Evolutionary conservation across 2,329 filamentous ascomycete species (phyloP).

Genomic region (Penicillium sp.): DNA sequence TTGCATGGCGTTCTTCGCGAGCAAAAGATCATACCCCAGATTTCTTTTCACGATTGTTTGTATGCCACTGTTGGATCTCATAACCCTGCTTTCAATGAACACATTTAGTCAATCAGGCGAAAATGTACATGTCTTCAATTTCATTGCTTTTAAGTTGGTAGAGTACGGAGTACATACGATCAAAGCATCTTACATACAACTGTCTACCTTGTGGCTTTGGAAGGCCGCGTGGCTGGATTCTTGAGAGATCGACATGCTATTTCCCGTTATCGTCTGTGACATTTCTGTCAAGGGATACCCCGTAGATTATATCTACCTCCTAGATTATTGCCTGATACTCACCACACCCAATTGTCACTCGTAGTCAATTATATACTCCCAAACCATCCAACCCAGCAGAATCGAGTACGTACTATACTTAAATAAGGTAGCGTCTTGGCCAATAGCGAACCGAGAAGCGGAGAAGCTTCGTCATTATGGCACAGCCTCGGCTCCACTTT

Average conservation of each 20-base stretch:
- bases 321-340: too few relatives aligned
- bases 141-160: background rate
- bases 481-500: conserved; percentile 2
- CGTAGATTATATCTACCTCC: too few relatives aligned
- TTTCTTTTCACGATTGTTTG: conserved; percentile 15
- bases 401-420: too few relatives aligned
- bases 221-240: conserved; percentile 1
- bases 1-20: conserved; percentile 28
- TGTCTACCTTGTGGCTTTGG: background rate
- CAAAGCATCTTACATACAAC: background rate
- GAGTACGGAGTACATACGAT: background rate
- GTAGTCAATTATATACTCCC: too few relatives aligned
- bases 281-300: background rate
- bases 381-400: too few relatives aligned
- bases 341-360: too few relatives aligned
- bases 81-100: background rate
- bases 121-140: background rate
- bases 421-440: background rate
- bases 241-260: background rate
- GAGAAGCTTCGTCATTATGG: conserved; percentile 7
- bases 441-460: background rate
- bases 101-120: background rate
- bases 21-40: conserved; percentile 29
- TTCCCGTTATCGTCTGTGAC: background rate
- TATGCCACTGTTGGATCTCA: conserved; percentile 9